Percentiles rank a stretch among this genome's conserved stretches.
phyloP scores from a whole-genome alignment of 108 stramenopile genomes.

The Skeletonema potamos region DNA sequence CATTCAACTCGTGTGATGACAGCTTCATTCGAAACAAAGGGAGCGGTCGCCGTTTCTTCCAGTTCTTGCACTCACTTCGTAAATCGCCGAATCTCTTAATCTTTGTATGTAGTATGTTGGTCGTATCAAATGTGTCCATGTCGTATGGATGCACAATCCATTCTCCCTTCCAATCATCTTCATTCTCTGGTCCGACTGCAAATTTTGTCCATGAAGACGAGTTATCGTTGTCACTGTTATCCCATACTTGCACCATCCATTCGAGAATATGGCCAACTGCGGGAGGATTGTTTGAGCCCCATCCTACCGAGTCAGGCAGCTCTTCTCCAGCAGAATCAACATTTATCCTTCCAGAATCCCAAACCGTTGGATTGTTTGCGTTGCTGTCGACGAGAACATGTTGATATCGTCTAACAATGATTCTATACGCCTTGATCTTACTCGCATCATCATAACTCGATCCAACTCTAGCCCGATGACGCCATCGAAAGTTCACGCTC shows the following conservation, averaged over 20 bases:
- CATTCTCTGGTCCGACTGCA: constrained; percentile 25
- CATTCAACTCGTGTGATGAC: not conserved
- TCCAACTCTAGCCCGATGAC: constrained; percentile 24
- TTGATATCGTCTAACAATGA: constrained; percentile 1
- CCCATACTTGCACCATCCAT: constrained; percentile 17
- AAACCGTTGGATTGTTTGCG: not conserved
- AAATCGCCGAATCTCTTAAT: not conserved
- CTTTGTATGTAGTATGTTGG: not conserved
- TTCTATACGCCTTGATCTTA: constrained; percentile 13
- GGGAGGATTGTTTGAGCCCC: not conserved
- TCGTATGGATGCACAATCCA: constrained; percentile 35
- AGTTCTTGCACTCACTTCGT: constrained; percentile 2
- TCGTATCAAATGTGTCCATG: constrained; percentile 25
- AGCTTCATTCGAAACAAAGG: constrained; percentile 28
- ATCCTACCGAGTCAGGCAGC: not conserved
- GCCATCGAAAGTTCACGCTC: constrained; percentile 26
- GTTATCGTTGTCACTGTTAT: not conserved
- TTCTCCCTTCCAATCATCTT: constrained; percentile 30
- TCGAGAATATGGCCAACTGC: constrained; percentile 16
- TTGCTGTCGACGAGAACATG: not conserved
- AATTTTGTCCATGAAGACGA: constrained; percentile 18
- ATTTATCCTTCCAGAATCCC: not conserved
- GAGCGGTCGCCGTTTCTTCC: constrained; percentile 21
- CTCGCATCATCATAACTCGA: constrained; percentile 13
- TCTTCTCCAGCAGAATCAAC: constrained; percentile 21